Evolutionary conservation across 768 basidiomycete genomes (phyloP).

Genomic region (Tylopilus felleus): DNA sequence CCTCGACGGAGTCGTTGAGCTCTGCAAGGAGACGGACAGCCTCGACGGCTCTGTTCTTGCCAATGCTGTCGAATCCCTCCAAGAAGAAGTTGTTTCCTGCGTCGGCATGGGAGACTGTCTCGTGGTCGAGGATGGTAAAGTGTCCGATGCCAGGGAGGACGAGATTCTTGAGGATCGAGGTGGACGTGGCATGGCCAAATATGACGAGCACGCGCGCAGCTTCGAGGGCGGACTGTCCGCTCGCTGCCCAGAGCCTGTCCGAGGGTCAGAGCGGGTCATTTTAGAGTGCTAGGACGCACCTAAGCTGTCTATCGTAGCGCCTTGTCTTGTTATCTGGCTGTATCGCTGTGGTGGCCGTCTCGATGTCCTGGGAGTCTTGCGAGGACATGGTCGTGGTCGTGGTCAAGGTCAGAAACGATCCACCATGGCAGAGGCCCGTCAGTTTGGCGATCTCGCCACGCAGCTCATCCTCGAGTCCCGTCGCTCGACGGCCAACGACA

Average conservation of each 20-base stretch:
- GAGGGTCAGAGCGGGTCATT: not conserved
- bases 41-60: slow-evolving; percentile 75
- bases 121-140: slow-evolving; percentile 84
- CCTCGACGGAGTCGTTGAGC: slow-evolving; percentile 85
- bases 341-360: slow-evolving; percentile 40
- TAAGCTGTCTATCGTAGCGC: slow-evolving; percentile 91
- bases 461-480: slow-evolving; percentile 86
- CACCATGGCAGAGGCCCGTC: slow-evolving; percentile 35
- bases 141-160: slow-evolving; percentile 95
- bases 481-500: slow-evolving; percentile 78
- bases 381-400: slow-evolving; percentile 25
- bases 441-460: slow-evolving; percentile 83
- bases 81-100: slow-evolving; percentile 98
- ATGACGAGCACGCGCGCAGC: slow-evolving; percentile 77
- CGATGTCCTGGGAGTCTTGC: slow-evolving; percentile 46
- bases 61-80: slow-evolving; percentile 69
- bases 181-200: slow-evolving; percentile 77
- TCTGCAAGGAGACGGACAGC: slow-evolving; percentile 74
- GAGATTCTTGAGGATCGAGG: slow-evolving; percentile 92
- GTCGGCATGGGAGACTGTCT: slow-evolving; percentile 62
- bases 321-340: slow-evolving; percentile 85
- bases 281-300: slow-evolving; percentile 43
- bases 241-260: slow-evolving; percentile 84
- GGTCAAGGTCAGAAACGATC: not conserved
- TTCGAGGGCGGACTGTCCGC: slow-evolving; percentile 89